Percentiles rank a stretch among this genome's conserved stretches.
phyloP scores from a whole-genome alignment of 306 rosid genomes.

The Cicer pinnatifidum region DNA sequence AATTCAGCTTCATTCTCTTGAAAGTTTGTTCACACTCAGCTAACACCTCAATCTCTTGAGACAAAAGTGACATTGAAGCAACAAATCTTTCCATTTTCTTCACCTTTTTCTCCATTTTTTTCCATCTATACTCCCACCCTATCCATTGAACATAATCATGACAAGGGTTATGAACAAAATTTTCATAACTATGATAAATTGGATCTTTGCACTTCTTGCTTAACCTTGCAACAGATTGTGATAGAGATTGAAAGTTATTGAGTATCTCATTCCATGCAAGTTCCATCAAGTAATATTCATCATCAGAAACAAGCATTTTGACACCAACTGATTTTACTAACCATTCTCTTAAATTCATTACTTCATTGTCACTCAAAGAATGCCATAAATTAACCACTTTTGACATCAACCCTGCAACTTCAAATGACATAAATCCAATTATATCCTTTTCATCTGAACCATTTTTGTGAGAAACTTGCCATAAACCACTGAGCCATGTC shows the following conservation, averaged over 20 bases:
- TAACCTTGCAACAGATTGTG: constrained; percentile 67
- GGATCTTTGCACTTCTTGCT: constrained; percentile 69
- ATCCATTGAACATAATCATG: constrained; percentile 54
- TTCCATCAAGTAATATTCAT: constrained; percentile 63
- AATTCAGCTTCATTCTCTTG: constrained; percentile 57
- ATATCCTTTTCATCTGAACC: constrained; percentile 55
- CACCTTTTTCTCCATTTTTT: constrained; percentile 84
- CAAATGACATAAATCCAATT: constrained; percentile 75
- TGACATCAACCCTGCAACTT: constrained; percentile 77
- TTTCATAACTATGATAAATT: constrained; percentile 59
- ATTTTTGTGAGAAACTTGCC: constrained; percentile 53
- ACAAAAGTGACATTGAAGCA: constrained; percentile 56
- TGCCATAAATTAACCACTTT: constrained; percentile 76
- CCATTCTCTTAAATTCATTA: constrained; percentile 55
- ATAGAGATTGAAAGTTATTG: constrained; percentile 56
- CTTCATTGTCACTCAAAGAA: constrained; percentile 59
- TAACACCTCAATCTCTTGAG: constrained; percentile 67
- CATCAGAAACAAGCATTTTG: constrained; percentile 62
- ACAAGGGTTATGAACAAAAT: constrained; percentile 61
- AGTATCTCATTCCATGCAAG: constrained; percentile 72
- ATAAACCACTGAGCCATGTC: constrained; percentile 54
- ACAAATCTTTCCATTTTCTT: constrained; percentile 85
- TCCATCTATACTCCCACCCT: constrained; percentile 77
- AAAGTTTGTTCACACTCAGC: constrained; percentile 64
- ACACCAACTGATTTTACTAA: constrained; percentile 65